Evolutionary conservation across 2,329 filamentous ascomycete species (phyloP).

Genomic region (Dichotomopilus funicola): DNA sequence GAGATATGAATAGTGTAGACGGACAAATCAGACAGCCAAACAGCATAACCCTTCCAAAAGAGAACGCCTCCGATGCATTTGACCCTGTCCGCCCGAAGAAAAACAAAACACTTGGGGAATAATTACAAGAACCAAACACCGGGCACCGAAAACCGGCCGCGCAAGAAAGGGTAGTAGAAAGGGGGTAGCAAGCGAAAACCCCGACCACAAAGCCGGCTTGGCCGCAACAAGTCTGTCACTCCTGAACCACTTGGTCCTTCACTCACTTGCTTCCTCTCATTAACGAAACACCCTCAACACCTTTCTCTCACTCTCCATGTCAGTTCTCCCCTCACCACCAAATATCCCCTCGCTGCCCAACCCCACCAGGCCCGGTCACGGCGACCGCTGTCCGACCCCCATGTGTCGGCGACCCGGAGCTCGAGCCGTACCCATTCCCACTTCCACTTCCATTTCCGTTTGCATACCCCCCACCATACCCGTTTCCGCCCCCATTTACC

Average conservation of each 20-base stretch:
- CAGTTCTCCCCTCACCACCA: conserved; percentile 9
- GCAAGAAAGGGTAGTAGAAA: no score
- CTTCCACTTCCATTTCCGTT: not conserved
- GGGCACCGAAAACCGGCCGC: no score
- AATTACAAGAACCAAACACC: not conserved
- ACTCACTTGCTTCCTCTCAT: no score
- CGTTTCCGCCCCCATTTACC: not conserved
- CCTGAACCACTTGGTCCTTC: no score
- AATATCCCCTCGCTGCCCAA: conserved; percentile 9
- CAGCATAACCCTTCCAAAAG: not conserved
- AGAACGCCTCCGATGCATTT: not conserved
- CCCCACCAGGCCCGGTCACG: conserved; percentile 1
- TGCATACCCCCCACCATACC: no score
- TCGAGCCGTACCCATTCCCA: not conserved
- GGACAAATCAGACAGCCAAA: no score
- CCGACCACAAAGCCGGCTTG: no score
- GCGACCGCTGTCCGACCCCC: conserved; percentile 8
- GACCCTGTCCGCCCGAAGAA: not conserved
- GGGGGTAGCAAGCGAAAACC: no score
- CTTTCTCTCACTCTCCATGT: no score
- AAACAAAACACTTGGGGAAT: not conserved
- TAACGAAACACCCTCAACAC: no score
- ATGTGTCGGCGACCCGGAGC: not conserved
- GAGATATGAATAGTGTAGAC: no score
- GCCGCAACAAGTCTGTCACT: no score